Base-by-base conservation (phyloP, 768 basidiomycete species). In the Pleurotus platypus region DNA sequence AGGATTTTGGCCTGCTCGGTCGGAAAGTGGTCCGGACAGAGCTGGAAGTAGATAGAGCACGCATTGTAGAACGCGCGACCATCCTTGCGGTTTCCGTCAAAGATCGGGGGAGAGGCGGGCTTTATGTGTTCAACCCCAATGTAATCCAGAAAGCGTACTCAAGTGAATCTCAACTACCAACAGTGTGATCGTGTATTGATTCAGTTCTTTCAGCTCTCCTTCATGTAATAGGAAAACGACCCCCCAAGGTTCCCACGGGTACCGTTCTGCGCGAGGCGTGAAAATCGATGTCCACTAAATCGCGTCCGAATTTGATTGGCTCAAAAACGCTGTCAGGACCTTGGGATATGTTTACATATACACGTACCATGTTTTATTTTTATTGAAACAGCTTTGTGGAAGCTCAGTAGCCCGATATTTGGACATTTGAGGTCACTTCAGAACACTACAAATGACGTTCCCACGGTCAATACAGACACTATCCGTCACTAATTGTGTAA, bases 161-260 rank as follows among this genome's bases (percentile, higher is more conserved):
- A 63, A 68, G 73, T 71, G 61, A 68, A 65, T 74, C 76, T 74
- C 68, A 72, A 73, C 70, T 70, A 69, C 62, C 46, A 76, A 72
- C 72, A 72, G 71, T 73, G 69, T 40, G 16, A 40, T 40, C 39
- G 4, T 40, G 11, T 40, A 4, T 16, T 40, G 11, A 40, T 11
- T 40, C 39, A 16, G 12, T 16, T 40, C 39, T 40, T 40, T 40
- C 39, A 40, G 39, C 39, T 2, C 39, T 40, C 39, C 4, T 40
- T 40, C 2, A 40, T 40, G 39, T 40, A 40, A 40, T 40, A 40
- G 39, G 39, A 40, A 40, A 40, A 11, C 2, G 16, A 16, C 39
- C 39, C 71, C 73, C 72, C 22, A 22, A 22, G 22, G 22, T 22
- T 22, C 22, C 22, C 22, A 22, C 22, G 3, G 22, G 22, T 22